phyloP scores from a whole-genome alignment of 768 basidiomycete species.

The Kwoniella sp. region DNA sequence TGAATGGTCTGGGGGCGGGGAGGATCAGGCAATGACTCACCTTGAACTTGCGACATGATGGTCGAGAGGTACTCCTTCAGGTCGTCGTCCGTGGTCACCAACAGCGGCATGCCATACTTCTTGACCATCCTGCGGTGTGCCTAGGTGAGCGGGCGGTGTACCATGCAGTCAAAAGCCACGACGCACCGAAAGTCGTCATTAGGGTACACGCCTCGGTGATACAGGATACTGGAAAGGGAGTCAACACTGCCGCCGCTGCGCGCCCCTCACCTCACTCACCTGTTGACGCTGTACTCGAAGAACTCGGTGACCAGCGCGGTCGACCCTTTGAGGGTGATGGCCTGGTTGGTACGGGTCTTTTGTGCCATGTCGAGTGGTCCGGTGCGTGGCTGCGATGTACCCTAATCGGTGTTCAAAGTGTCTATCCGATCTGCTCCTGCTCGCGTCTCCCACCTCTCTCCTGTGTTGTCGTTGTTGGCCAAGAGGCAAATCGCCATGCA shows the following conservation, averaged over 20 bases:
- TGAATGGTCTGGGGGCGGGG: background rate
- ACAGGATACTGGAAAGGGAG: slow-evolving; percentile 66
- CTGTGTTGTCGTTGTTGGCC: too few relatives aligned
- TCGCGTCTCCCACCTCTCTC: too few relatives aligned
- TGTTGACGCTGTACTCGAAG: slow-evolving; percentile 99
- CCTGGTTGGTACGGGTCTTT: slow-evolving; percentile 49
- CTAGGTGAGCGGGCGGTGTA: background rate
- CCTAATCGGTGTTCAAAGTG: background rate
- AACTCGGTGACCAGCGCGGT: slow-evolving; percentile 92
- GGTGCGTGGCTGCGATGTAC: background rate
- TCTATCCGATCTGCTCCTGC: too few relatives aligned
- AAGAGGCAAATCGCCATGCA: too few relatives aligned
- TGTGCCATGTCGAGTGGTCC: slow-evolving; percentile 35
- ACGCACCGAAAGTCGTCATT: slow-evolving; percentile 76
- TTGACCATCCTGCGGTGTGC: slow-evolving; percentile 92
- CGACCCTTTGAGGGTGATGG: slow-evolving; percentile 91
- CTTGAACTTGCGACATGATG: slow-evolving; percentile 85
- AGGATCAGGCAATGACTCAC: slow-evolving; percentile 56
- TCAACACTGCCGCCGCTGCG: background rate
- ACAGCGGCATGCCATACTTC: slow-evolving; percentile 93
- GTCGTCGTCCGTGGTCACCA: slow-evolving; percentile 88
- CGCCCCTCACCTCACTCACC: slow-evolving; percentile 57
- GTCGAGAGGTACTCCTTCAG: slow-evolving; percentile 92
- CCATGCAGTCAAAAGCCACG: background rate
- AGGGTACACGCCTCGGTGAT: slow-evolving; percentile 94